These are phyloP conservation scores for Teratosphaeria nubilosa DNA, from an alignment of 2,329 filamentous ascomycete species.

Conservation along the genomic window DNA sequence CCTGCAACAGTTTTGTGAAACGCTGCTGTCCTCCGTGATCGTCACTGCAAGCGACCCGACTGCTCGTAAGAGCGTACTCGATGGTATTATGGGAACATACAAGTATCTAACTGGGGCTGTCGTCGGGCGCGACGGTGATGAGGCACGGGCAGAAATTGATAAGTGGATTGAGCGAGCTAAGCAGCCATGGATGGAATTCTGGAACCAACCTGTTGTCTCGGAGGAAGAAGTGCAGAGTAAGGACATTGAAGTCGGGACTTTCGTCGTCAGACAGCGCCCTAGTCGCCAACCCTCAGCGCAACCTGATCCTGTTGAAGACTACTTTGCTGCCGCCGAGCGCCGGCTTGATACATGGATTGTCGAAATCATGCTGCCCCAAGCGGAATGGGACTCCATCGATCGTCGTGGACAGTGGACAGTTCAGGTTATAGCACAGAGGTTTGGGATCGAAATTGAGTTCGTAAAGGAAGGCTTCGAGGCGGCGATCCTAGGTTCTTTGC, in stretches of 20 bases:
- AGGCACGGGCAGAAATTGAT: background rate
- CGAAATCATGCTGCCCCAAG: background rate
- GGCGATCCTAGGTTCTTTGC: background rate
- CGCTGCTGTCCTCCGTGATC: background rate
- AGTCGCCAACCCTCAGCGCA: background rate
- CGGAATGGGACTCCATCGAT: background rate
- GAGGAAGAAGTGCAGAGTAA: background rate
- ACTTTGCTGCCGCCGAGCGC: background rate
- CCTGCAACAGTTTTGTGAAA: background rate
- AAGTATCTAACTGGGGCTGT: background rate
- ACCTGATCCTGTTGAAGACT: background rate
- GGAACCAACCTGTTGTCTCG: background rate
- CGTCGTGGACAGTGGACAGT: background rate
- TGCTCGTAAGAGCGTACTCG: background rate
- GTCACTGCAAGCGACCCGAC: background rate
- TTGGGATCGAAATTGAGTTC: background rate
- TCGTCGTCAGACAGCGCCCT: background rate
- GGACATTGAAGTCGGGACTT: background rate
- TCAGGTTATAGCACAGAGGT: background rate
- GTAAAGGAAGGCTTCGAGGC: background rate
- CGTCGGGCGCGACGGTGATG: background rate
- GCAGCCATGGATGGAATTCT: background rate
- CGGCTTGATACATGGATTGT: background rate
- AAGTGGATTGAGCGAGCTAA: background rate
- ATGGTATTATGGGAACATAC: background rate